These are phyloP conservation scores for Aspergillus pseudoterreus DNA, from an alignment of 2,329 filamentous ascomycete genomes.

Conservation along the genomic window DNA sequence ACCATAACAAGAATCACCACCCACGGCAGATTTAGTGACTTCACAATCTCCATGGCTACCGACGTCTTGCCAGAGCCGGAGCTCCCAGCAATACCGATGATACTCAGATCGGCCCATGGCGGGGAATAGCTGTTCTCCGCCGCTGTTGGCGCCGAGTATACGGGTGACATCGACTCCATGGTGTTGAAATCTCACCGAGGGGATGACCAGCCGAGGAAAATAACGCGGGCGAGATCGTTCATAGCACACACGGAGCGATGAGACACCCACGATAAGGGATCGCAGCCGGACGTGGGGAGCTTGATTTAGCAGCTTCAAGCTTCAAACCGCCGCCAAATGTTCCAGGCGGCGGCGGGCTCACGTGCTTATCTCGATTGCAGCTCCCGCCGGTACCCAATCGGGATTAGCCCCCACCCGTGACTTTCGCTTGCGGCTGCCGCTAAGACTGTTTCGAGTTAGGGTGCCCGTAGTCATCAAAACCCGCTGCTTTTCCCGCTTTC, in stretches of 20 bases:
- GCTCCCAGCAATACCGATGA: constrained; percentile 92
- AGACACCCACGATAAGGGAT: neutral
- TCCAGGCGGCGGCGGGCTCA: neutral
- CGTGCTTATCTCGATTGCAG: neutral
- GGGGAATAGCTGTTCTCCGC: constrained; percentile 73
- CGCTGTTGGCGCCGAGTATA: constrained; percentile 26
- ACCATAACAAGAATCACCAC: constrained; percentile 97
- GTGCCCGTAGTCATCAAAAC: constrained; percentile 18
- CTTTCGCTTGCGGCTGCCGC: constrained; percentile 28
- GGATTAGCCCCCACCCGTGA: constrained; percentile 25
- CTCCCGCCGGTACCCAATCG: constrained; percentile 6
- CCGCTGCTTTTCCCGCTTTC: constrained; percentile 18
- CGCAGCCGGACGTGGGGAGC: too few species aligned
- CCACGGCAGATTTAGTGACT: constrained; percentile 88
- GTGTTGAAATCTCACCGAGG: constrained; percentile 7
- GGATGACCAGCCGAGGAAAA: constrained; percentile 2
- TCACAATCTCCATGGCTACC: constrained; percentile 85
- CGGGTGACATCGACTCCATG: constrained; percentile 38
- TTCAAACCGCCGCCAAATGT: too few species aligned
- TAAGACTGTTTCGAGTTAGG: constrained; percentile 3
- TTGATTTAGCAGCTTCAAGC: too few species aligned
- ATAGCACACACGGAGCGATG: constrained; percentile 3
- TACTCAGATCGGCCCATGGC: constrained; percentile 93
- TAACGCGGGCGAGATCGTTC: neutral
- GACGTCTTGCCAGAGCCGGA: constrained; percentile 96